Percentiles rank a stretch among this genome's conserved stretches.
Evolutionary conservation across 2,329 filamentous ascomycete species (phyloP).

Genomic region (Chrysosporium queenslandicum): DNA sequence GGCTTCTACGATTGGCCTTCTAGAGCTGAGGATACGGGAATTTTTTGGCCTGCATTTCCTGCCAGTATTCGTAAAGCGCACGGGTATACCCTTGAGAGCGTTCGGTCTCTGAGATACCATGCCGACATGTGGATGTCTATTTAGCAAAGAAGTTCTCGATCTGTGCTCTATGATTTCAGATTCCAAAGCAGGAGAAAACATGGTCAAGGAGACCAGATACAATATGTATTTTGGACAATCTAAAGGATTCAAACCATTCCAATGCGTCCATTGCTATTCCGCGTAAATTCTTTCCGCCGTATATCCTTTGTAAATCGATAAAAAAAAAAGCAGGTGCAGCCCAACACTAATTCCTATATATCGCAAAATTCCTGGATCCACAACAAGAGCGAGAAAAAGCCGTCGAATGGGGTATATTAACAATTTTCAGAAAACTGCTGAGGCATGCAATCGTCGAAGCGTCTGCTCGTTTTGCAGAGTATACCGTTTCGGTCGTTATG

Average conservation of each 20-base stretch:
- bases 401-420: background rate
- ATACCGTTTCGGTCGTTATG: background rate
- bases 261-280: background rate
- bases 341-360: background rate
- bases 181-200: no score
- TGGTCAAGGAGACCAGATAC: no score
- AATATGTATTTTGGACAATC: no score
- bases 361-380: background rate
- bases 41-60: no score
- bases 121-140: no score
- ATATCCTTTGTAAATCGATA: background rate
- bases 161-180: background rate
- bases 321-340: background rate
- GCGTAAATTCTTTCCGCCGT: background rate
- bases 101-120: no score
- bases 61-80: no score
- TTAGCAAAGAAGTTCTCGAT: background rate
- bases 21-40: no score
- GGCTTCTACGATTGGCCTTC: no score
- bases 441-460: no score
- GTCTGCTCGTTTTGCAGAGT: background rate
- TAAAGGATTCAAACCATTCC: no score
- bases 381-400: background rate
- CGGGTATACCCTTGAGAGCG: no score
- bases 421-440: background rate